Evolutionary conservation across 208 protist species (phyloP).

Genomic region (Eutreptiella sp.): DNA sequence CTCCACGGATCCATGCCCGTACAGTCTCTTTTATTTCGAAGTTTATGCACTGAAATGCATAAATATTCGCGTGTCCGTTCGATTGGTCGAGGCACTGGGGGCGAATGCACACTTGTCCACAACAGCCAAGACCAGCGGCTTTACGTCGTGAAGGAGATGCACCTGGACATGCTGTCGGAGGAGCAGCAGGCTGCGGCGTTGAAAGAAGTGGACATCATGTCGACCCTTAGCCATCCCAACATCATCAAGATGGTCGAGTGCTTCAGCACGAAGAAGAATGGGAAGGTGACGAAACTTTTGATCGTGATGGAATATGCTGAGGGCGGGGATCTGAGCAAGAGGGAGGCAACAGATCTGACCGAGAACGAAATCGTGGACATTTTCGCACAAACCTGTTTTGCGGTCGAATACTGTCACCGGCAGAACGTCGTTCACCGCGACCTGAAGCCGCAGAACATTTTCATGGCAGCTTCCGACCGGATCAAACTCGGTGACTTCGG

Average conservation of each 20-base stretch:
- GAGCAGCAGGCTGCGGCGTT: conserved; percentile 25
- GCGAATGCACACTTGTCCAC: no score
- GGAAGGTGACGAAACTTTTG: no score
- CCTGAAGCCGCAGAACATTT: conserved; percentile 84
- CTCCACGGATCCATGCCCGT: no score
- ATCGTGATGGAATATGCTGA: conserved; percentile 85
- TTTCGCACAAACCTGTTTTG: conserved; percentile 71
- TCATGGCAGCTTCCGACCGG: conserved; percentile 65
- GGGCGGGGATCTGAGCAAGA: conserved; percentile 65
- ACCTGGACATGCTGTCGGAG: not conserved
- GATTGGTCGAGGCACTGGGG: no score
- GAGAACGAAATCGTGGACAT: not conserved
- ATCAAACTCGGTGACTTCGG: conserved; percentile 85
- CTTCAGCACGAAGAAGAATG: conserved; percentile 12
- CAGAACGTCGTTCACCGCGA: conserved; percentile 78
- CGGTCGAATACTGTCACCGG: conserved; percentile 76
- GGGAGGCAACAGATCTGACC: not conserved
- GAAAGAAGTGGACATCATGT: conserved; percentile 35
- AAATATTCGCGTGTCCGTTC: no score
- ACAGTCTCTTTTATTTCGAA: no score
- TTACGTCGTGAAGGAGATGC: not conserved
- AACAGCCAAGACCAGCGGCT: no score
- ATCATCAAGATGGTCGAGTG: conserved; percentile 39
- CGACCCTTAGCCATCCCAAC: conserved; percentile 36
- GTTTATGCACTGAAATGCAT: no score